Evolutionary conservation across 2,329 filamentous ascomycete species (phyloP), one percentile per base, ranked within the genome.

Genomic region (Anthostomella pinea): DNA sequence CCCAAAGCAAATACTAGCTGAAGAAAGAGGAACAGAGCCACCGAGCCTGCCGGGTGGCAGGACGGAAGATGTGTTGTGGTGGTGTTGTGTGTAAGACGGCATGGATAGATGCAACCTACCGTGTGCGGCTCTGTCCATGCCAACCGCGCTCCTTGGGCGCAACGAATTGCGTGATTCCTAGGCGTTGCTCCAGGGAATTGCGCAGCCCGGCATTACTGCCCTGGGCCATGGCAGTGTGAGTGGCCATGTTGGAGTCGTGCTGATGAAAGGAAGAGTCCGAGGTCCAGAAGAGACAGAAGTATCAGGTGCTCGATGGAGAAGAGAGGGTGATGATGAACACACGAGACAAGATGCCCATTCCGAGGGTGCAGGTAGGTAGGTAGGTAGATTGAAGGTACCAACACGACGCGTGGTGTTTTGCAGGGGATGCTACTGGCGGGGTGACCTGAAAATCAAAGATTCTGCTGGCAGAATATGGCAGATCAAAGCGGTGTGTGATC

Each of bases 91-190:
- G 26, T 6, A 34, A 29, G 13, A 7, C n/a, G 24, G 35, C 15
- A 24, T 27, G 11, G 30, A 14, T 19, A 26, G 21, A 15, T 24
- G 14, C 30, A n/a, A 40, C 57, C 30, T 59, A 69, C 67, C 68
- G 63, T 46, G 67, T 69, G 38, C 68, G 65, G 33, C 64, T 60
- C 30, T 69, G 65, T 25, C 67, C 68, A 19, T 56, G 53, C 68
- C 67, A 71, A 38, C 59, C 56, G 42, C 62, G 64, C 35, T 66
- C 60, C 31, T 63, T 59, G 5, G 58, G 45, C 1, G 64, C 64
- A 4, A 62, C 63, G 40, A 60, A 65, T 41, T 69, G 58, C 11
- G 63, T 46, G 32, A 71, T 70, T 25, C 68, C 68, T n/a, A 70
- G 41, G 27, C 44, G 53, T 22, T 53, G 52, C 45, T 62, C 58